These are phyloP conservation scores for Prunella vulgaris DNA, from an alignment of 257 asterid species.

Conservation along the genomic window DNA sequence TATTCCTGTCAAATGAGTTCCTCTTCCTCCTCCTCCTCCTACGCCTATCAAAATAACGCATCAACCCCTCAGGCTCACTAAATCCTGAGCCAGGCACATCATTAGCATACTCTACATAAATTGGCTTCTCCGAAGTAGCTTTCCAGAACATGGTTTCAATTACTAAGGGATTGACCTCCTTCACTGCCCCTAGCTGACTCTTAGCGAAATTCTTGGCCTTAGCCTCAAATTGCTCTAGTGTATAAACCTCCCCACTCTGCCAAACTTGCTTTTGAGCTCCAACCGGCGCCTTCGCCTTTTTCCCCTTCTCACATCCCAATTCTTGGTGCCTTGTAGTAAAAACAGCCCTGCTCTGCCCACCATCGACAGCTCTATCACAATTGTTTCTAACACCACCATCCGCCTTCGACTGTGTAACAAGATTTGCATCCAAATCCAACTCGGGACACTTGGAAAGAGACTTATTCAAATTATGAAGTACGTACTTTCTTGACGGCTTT, in stretches of 20 bases:
- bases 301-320: slow-evolving; percentile 66
- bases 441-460: slow-evolving; percentile 83
- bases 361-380: slow-evolving; percentile 22
- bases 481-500: slow-evolving; percentile 81
- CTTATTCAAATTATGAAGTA: slow-evolving; percentile 73
- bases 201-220: slow-evolving; percentile 76
- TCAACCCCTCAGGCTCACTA: slow-evolving; percentile 76
- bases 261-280: slow-evolving; percentile 77
- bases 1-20: slow-evolving; percentile 62
- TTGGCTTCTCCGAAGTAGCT: slow-evolving; percentile 77
- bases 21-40: slow-evolving; percentile 64
- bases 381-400: slow-evolving; percentile 32
- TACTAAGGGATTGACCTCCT: slow-evolving; percentile 73
- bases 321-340: slow-evolving; percentile 95
- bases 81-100: slow-evolving; percentile 98
- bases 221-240: slow-evolving; percentile 86
- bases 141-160: slow-evolving; percentile 91
- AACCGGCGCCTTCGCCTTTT: slow-evolving; percentile 41
- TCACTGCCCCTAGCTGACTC: slow-evolving; percentile 59
- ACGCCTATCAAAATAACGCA: slow-evolving; percentile 42
- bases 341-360: slow-evolving; percentile 55
- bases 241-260: slow-evolving; percentile 96
- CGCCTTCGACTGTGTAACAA: slow-evolving; percentile 19
- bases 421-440: slow-evolving; percentile 52
- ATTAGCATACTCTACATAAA: slow-evolving; percentile 90